These are phyloP conservation scores for Colletotrichum filicis DNA, from an alignment of 2,329 filamentous ascomycete species.

Conservation along the genomic window DNA sequence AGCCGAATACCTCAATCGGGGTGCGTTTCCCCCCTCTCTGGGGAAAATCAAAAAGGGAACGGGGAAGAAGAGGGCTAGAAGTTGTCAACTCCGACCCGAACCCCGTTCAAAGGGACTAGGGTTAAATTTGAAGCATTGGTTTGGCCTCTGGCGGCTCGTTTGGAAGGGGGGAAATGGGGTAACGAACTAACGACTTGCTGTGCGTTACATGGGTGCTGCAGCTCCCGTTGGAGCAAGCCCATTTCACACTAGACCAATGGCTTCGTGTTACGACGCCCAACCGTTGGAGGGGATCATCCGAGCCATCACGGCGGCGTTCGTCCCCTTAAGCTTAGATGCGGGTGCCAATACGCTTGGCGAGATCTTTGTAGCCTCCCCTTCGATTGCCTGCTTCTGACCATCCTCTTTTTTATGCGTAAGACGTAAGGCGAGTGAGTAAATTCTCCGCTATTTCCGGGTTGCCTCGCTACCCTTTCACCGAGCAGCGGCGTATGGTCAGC, in stretches of 20 bases:
- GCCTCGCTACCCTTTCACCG: conserved; percentile 7
- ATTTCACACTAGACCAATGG: neutral
- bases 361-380: conserved; percentile 1
- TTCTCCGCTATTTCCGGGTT: neutral
- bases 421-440: neutral
- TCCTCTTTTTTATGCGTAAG: neutral
- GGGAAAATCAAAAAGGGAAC: neutral
- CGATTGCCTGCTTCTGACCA: neutral
- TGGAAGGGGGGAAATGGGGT: neutral
- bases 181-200: neutral
- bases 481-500: neutral
- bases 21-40: neutral
- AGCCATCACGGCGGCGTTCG: neutral
- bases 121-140: neutral
- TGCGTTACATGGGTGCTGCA: neutral
- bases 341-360: neutral
- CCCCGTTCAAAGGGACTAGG: conserved; percentile 2
- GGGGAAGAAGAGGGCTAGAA: neutral
- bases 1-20: neutral
- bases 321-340: neutral
- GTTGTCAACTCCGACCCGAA: conserved; percentile 20
- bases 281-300: neutral
- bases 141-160: neutral
- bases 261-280: neutral
- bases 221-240: neutral